These are phyloP conservation scores for Endoconidiophora laricicola DNA, from an alignment of 2,329 filamentous ascomycete genomes.

Conservation along the genomic window DNA sequence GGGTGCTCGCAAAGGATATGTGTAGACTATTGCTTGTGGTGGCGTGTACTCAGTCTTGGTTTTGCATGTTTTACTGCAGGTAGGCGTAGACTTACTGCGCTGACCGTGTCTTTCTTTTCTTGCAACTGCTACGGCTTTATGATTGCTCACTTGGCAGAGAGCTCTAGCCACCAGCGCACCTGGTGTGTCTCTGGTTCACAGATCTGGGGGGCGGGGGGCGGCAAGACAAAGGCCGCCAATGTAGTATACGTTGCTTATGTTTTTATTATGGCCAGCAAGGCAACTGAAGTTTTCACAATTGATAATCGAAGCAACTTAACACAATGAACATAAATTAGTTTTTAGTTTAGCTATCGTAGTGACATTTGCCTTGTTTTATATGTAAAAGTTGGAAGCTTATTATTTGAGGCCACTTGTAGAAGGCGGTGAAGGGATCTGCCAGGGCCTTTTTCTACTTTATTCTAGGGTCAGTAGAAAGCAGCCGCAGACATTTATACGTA, in stretches of 20 bases:
- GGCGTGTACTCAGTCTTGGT: background rate
- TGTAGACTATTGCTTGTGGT: conserved; percentile 27
- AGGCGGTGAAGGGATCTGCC: conserved; percentile 5
- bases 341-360: background rate
- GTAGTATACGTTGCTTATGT: conserved; percentile 5
- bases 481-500: background rate
- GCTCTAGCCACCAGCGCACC: background rate
- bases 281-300: background rate
- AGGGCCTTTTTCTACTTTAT: background rate
- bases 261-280: background rate
- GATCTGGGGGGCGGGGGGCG: background rate
- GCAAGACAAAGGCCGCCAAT: background rate
- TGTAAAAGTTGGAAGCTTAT: background rate
- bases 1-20: conserved; percentile 53
- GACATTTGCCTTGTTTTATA: background rate
- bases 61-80: background rate
- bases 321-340: too few relatives aligned
- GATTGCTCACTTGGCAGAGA: background rate
- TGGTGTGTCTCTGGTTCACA: conserved; percentile 1
- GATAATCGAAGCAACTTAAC: background rate
- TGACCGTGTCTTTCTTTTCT: background rate
- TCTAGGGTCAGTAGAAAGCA: background rate
- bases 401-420: background rate
- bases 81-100: background rate
- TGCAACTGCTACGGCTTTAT: background rate